Base-by-base conservation (phyloP, 306 rosid genomes). In the Inga oerstediana region DNA sequence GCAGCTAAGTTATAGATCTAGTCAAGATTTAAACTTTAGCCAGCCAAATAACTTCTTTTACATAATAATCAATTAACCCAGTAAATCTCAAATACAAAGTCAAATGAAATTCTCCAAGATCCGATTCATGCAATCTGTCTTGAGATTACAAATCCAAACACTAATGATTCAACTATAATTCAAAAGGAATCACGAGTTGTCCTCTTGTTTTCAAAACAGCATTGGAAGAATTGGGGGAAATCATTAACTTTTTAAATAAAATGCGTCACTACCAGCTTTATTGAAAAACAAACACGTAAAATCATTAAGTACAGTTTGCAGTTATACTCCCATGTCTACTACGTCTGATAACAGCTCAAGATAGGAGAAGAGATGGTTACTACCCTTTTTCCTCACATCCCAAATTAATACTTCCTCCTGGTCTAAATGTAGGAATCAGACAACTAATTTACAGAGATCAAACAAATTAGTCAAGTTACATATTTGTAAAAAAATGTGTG, bases 91-190 rank as follows among this genome's bases (percentile, higher is more conserved):
- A 44, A 74, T 15, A 59, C 65, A 39, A 61, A 71, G 22, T 52
- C 74, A 69, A 68, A 74, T 45, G 49, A 43, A n/a, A 75, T 69
- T 70, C 49, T 54, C 71, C 37, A 16, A 74, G 72, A 84, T 12
- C 3, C 3, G 24, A 69, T 37, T 19, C 24, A 20, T 20, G 51
- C 46, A 20, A 43, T 10, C 11, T 43, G 17, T 39, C 76, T 44
- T 49, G 62, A 74, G 83, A 68, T 4, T 79, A 37, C 56, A 12
- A 74, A 41, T 22, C 46, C 77, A 69, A 68, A 84, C 69, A 80
- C 24, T 49, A 10, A 71, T 66, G 24, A 35, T 76, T 71, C 51
- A 52, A 27, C 64, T 35, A 49, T 46, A 72, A 24, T 62, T 43
- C 32, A 41, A 84, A 54, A 70, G 49, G 66, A 35, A 69, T 65